Conservation (phyloP, 306 rosid genomes). For the Lablab purpureus region DNA sequence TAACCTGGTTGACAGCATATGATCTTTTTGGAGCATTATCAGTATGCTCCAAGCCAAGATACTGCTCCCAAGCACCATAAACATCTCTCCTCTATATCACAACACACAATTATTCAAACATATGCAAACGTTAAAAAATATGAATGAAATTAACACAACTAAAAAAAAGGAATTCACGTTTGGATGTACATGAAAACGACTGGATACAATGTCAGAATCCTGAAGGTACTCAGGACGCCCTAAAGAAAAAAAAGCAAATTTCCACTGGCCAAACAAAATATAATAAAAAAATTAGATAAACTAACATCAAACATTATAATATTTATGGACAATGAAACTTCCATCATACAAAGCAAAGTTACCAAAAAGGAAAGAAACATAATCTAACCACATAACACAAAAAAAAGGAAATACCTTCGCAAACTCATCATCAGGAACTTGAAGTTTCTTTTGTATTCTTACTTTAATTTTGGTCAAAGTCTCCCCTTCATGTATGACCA, state of each 20-base stretch:
- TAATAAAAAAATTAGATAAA: conserved; percentile 19
- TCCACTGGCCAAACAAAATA: conserved; percentile 69
- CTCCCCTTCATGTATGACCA: conserved; percentile 90
- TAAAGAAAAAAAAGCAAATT: conserved; percentile 83
- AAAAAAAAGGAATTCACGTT: neutral
- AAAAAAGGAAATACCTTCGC: conserved; percentile 63
- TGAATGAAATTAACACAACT: neutral
- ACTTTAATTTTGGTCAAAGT: conserved; percentile 72
- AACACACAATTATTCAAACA: conserved; percentile 27
- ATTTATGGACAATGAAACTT: neutral
- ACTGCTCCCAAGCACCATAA: conserved; percentile 97
- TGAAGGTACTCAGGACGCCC: conserved; percentile 95
- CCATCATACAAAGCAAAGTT: conserved; percentile 41
- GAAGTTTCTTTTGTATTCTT: conserved; percentile 79
- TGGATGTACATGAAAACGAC: conserved; percentile 77
- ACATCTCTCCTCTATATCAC: conserved; percentile 83
- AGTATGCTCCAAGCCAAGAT: conserved; percentile 93
- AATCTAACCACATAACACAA: conserved; percentile 8
- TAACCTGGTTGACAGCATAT: conserved; percentile 81
- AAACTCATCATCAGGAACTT: conserved; percentile 89
- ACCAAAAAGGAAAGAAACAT: neutral
- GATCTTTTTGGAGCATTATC: conserved; percentile 89
- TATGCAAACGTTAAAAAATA: neutral
- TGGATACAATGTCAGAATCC: conserved; percentile 79
- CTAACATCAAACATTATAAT: neutral